Base-by-base conservation (phyloP, 179 eudicot genomes). In the Carnegiea gigantea region DNA sequence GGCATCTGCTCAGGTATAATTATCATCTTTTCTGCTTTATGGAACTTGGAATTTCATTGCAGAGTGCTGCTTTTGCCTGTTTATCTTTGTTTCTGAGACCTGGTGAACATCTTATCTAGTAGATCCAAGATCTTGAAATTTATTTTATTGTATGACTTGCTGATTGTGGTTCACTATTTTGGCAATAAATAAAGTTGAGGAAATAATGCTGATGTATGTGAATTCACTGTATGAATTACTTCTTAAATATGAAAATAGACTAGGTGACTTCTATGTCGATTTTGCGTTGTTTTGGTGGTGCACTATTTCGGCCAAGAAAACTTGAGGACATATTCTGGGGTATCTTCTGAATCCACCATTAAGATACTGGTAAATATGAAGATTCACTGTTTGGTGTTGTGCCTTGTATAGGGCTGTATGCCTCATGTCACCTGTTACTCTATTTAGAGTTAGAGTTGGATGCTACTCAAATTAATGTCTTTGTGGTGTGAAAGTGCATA, bases 1-100 rank as follows among this genome's bases (percentile, higher is more conserved):
- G 79, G 90, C 99, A 79, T 92, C 89, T 85, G 99, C 99, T 17
- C 99, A 95, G 99, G 99, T 95, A 88, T 81, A 64, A 44, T 70
- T 79, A 79, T 70, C 76, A 46, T 30, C 23, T 53, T 60, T 11
- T 75, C 72, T 46, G 12, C 38, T 64, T 21, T 60, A 5, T 49
- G 46, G 18, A 38, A 62, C 28, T 53, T 73, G 33, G 18, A 62
- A 2, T 65, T 26, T 65, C 38, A 65, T 65, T 65, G 71, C 71
- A 12, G 30, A 65, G 7, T 26, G 68, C 68, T 21, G 12, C 0
- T 17, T n/a, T 6, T 38, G 1, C 36, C 11, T 51, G 21, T 23
- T 18, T 26, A 79, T 33, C 20, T 46, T 38, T 54, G n/a, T 59
- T 17, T 73, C 75, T 62, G 40, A 44, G 68, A 46, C 8, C n/a